These are phyloP conservation scores for Trichoderma gamsii DNA, from an alignment of 495 filamentous ascomycete genomes.

Conservation along the genomic window DNA sequence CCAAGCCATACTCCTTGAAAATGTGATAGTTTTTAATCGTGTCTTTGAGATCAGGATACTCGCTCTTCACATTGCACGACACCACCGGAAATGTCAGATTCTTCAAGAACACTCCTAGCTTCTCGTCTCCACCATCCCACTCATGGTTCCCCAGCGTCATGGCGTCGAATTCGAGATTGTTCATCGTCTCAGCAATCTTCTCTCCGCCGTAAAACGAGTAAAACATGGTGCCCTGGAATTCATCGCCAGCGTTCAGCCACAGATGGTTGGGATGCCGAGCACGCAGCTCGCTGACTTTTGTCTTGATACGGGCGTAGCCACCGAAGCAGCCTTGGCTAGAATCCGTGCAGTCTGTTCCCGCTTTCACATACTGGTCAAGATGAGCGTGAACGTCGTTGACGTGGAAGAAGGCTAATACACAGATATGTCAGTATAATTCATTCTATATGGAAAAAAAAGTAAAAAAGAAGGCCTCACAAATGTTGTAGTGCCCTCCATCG, in stretches of 20 bases:
- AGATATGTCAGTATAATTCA: background rate
- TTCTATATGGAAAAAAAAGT: background rate
- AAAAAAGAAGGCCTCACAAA: conserved; percentile 23
- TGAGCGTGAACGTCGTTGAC: conserved; percentile 59
- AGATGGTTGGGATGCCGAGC: conserved; percentile 48
- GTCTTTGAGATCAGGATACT: conserved; percentile 43
- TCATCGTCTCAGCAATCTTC: conserved; percentile 56
- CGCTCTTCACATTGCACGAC: conserved; percentile 47
- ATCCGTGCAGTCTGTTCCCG: conserved; percentile 48
- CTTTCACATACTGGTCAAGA: conserved; percentile 50
- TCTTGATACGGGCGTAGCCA: conserved; percentile 52
- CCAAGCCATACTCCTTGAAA: conserved; percentile 48
- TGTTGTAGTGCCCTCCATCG: conserved; percentile 40
- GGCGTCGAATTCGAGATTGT: conserved; percentile 51
- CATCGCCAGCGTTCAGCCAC: conserved; percentile 51
- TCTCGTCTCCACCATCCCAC: conserved; percentile 48
- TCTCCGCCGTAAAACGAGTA: conserved; percentile 54
- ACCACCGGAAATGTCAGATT: conserved; percentile 56
- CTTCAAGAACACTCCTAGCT: conserved; percentile 44
- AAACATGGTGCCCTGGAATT: conserved; percentile 57
- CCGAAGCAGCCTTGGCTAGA: conserved; percentile 49
- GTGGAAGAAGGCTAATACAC: conserved; percentile 44
- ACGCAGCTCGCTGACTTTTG: conserved; percentile 43
- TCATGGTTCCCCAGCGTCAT: conserved; percentile 60
- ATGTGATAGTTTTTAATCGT: conserved; percentile 53